Percentiles rank a stretch among this genome's conserved stretches.
Evolutionary conservation across 2,329 filamentous ascomycete genomes (phyloP).

Genomic region (Colletotrichum falcatum): DNA sequence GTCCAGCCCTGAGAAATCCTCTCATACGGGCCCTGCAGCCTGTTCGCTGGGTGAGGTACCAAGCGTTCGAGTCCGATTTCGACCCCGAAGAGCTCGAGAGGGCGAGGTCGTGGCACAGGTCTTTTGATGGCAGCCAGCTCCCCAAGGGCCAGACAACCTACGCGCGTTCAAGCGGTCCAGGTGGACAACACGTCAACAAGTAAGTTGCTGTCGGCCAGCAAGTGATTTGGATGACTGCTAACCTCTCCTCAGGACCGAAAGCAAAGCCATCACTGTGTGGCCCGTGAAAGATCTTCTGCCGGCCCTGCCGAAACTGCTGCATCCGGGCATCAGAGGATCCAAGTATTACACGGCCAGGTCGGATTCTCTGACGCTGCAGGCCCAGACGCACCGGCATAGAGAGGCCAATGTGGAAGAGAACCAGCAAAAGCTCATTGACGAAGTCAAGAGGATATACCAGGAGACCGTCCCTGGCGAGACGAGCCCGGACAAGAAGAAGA

Average conservation of each 20-base stretch:
- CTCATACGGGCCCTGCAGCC: conserved; percentile 12
- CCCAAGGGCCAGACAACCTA: conserved; percentile 66
- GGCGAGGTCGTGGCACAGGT: conserved; percentile 63
- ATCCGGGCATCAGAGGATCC: conserved; percentile 60
- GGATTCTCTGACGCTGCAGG: conserved; percentile 66
- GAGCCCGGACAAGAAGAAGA: conserved; percentile 59
- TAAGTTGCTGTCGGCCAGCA: conserved; percentile 47
- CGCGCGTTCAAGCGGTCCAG: conserved; percentile 70
- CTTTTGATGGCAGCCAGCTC: conserved; percentile 57
- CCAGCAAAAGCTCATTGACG: conserved; percentile 60
- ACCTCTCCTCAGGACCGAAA: conserved; percentile 63
- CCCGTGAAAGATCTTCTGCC: conserved; percentile 59
- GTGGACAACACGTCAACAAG: conserved; percentile 74
- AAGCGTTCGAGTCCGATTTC: conserved; percentile 62
- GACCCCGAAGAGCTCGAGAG: conserved; percentile 63
- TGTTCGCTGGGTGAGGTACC: conserved; percentile 49
- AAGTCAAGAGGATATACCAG: conserved; percentile 61
- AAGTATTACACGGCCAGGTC: conserved; percentile 65
- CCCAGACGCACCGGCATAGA: conserved; percentile 65
- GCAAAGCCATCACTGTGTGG: conserved; percentile 68
- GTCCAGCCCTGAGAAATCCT: neutral
- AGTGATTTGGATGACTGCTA: neutral
- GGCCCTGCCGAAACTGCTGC: conserved; percentile 61
- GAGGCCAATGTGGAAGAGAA: conserved; percentile 66
- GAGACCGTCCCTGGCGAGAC: conserved; percentile 61